Percentiles rank a stretch among this genome's conserved stretches.
phyloP scores from a whole-genome alignment of 306 rosid genomes.

The Trichosanthes cucumerina region DNA sequence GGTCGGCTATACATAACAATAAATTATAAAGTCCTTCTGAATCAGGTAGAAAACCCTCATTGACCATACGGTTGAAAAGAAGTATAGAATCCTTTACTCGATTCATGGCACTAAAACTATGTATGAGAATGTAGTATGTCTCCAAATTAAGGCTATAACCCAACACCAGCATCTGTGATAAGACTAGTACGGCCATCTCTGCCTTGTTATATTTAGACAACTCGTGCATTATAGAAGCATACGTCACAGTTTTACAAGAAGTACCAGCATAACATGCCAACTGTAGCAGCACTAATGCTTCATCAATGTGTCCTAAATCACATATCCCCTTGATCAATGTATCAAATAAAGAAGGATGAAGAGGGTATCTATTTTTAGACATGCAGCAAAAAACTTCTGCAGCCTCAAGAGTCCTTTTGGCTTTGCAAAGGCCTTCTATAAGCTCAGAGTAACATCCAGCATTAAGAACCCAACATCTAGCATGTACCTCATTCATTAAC shows the following conservation, averaged over 20 bases:
- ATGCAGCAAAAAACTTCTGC: constrained; percentile 53
- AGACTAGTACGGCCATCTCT: constrained; percentile 27
- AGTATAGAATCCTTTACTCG: constrained; percentile 33
- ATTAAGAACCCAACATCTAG: constrained; percentile 60
- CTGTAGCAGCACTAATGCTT: constrained; percentile 42
- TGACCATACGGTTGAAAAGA: constrained; percentile 57
- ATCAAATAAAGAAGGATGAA: constrained; percentile 41
- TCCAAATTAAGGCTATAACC: constrained; percentile 48
- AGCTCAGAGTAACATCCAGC: constrained; percentile 49
- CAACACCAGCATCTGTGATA: constrained; percentile 50
- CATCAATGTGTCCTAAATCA: constrained; percentile 29
- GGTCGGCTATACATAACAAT: constrained; percentile 36
- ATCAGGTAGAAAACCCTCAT: constrained; percentile 50
- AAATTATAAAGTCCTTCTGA: constrained; percentile 41
- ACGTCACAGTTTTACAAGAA: constrained; percentile 32
- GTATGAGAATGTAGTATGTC: constrained; percentile 52
- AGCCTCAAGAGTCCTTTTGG: constrained; percentile 35
- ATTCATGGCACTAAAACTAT: constrained; percentile 38
- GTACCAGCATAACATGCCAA: constrained; percentile 46
- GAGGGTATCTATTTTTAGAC: constrained; percentile 39
- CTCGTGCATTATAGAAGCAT: constrained; percentile 39
- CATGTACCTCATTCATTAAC: constrained; percentile 25
- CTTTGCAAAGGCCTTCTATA: constrained; percentile 51
- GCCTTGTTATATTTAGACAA: constrained; percentile 32
- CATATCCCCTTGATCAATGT: constrained; percentile 53